Conservation (phyloP, 371 early-diverging fungal species). For the Saksenaea vasiformis region DNA sequence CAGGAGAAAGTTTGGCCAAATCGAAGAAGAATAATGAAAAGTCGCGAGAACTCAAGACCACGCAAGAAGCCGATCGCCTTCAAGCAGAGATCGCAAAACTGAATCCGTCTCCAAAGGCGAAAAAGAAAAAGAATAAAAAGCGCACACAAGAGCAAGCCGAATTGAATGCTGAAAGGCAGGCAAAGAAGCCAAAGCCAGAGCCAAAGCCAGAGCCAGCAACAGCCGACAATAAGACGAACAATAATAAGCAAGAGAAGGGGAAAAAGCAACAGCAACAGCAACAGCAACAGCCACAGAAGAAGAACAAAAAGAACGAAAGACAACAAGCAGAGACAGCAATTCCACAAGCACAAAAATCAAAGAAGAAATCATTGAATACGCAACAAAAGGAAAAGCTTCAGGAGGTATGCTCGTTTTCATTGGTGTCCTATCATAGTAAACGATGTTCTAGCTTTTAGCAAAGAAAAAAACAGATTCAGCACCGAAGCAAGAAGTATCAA, state of each 20-base stretch:
- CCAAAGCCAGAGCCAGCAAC: background rate
- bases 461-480: background rate
- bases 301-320: background rate
- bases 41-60: constrained; percentile 11
- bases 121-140: constrained; percentile 8
- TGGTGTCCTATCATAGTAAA: background rate
- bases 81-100: constrained; percentile 30
- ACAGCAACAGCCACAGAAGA: too few species aligned
- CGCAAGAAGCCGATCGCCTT: constrained; percentile 34
- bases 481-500: background rate
- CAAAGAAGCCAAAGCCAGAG: background rate
- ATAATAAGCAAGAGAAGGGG: constrained; percentile 9
- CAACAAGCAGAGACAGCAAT: background rate
- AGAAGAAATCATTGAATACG: background rate
- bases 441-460: background rate
- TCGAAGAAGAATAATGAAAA: constrained; percentile 12
- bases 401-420: constrained; percentile 18
- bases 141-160: constrained; percentile 1
- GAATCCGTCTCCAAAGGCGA: constrained; percentile 7
- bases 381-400: constrained; percentile 27
- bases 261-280: constrained; percentile 9
- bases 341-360: background rate
- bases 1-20: constrained; percentile 8
- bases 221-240: background rate
- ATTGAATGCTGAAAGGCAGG: background rate